Evolutionary conservation across 805 yeast genomes (phyloP), one percentile per base, ranked within the genome.

Genomic region (Hanseniaspora clermontiae): DNA sequence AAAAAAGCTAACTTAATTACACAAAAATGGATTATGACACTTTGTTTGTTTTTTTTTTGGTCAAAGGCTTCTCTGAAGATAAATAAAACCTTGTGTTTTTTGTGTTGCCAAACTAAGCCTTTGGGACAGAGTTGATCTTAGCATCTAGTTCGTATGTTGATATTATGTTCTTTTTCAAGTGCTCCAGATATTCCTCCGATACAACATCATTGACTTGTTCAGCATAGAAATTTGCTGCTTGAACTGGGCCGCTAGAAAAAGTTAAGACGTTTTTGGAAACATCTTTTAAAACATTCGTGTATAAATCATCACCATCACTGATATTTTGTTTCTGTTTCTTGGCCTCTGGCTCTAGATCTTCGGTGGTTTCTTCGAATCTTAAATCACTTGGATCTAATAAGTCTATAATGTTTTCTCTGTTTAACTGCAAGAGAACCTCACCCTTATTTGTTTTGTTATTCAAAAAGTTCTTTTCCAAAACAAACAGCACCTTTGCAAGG

Each of bases 381-480:
- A 45, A 6, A 52, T 52, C 56, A n/a, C 39, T 27, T 29, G 49
- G 17, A 24, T 45, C 36, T 5, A 46, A 6, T 15, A 53, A 39
- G 7, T 27, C 42, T 31, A 31, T 9, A 52, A 59, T 45, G 14
- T 65, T 63, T 17, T 64, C 69, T 5, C 59, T 58, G 8, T 62
- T 60, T 2, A 61, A 54, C 10, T 67, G 64, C 45, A 60, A 60
- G 27, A 69, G 57, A 39, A 64, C 62, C 37, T 60, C 68, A 12
- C 67, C 65, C 60, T 68, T 69, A 53, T 69, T 69, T 45, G 70
- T 68, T 51, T 68, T 68, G 47, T 68, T 59, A 43, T 65, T 66
- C 34, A 69, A 67, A 55, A 69, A 69, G 49, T 63, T 66, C 53
- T 67, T 67, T 55, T 69, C 72, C 17, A 69, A 54, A 24, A 63